Percentiles rank a stretch among this genome's conserved stretches.
Conservation (phyloP, 768 basidiomycete genomes). For the Panaeolus papilionaceus region DNA sequence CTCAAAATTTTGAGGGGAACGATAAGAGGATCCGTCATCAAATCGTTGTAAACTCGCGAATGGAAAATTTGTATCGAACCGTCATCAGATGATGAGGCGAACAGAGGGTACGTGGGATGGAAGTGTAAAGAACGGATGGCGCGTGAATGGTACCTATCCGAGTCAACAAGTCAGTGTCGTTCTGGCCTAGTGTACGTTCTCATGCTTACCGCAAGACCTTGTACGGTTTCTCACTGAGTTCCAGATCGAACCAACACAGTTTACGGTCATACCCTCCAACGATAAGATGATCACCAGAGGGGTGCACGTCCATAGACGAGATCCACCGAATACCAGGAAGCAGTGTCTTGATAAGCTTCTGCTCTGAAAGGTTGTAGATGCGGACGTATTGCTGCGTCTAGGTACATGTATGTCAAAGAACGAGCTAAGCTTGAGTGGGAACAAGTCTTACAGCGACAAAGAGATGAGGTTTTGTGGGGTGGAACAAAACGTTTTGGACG, state of each 20-base stretch:
- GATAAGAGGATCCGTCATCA: conserved; percentile 97
- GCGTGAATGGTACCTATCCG: conserved; percentile 84
- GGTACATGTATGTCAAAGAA: conserved; percentile 19
- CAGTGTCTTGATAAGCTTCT: conserved; percentile 93
- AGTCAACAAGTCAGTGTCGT: conserved; percentile 17
- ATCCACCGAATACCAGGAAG: conserved; percentile 98
- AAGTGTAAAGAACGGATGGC: conserved; percentile 94
- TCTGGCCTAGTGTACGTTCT: conserved; percentile 12
- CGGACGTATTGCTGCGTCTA: conserved; percentile 97
- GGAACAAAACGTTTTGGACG: conserved; percentile 93
- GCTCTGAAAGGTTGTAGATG: conserved; percentile 93
- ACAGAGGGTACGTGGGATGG: conserved; percentile 94
- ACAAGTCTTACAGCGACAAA: conserved; percentile 86
- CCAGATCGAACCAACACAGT: conserved; percentile 98
- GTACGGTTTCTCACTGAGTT: conserved; percentile 96
- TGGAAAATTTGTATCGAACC: conserved; percentile 98
- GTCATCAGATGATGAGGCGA: conserved; percentile 96
- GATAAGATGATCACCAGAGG: conserved; percentile 94
- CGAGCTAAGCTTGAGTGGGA: not conserved
- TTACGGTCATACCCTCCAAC: conserved; percentile 98
- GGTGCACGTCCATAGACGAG: conserved; percentile 96
- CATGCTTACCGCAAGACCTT: conserved; percentile 84
- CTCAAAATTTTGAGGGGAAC: conserved; percentile 96
- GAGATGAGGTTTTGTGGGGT: conserved; percentile 93
- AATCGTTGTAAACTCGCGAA: conserved; percentile 90